Evolutionary conservation across 495 filamentous ascomycete genomes (phyloP), one percentile per base, ranked within the genome.

Genomic region (Talaromyces nanjingensis): DNA sequence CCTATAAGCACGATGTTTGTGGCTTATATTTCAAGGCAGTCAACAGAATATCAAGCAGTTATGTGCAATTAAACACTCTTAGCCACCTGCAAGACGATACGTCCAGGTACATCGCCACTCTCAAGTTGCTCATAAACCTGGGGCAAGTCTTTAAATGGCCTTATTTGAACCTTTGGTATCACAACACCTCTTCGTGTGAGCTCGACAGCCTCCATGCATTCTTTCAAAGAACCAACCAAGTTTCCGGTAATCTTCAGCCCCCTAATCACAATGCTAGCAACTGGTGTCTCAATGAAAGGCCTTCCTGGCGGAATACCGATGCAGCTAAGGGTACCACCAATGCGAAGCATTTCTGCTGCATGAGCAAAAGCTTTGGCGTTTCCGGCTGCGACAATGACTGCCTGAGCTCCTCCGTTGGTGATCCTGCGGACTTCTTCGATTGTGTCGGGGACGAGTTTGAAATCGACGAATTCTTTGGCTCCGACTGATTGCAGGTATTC

Each of bases 201-300:
- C 25, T 82, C 78, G 37, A 82, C 78, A 0, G 79, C 81, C 60
- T 82, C 81, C 74, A 82, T 74, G 56, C 78, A 82, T 65, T 82
- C 81, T 63, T 80, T 80, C 68, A 82, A 65, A 2, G 75, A 81
- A 0, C 79, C 81, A 14, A 82, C 74, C 53, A 83, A 66, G 31
- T 79, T 83, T 12, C 79, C 79, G 0, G 73, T 74, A 37, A 81
- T 77, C 49, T 65, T 71, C 8, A 83, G 66, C 0, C 79, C 79
- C 66, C 76, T 81, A 67, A 83, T 82, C 5, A 82, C 78, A 63
- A 83, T 82, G 0, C 73, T 73, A 20, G 70, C 70, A 52, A 82
- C 78, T 4, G 78, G 74, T 0, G 77, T 81, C 56, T 79, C 74
- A 53, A 83, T 70, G 34, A 71, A 70, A 3, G 74, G 77, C 9